Evolutionary conservation across 1,284 basidiomycete genomes (phyloP).

Genomic region (Pholiota adiposa): DNA sequence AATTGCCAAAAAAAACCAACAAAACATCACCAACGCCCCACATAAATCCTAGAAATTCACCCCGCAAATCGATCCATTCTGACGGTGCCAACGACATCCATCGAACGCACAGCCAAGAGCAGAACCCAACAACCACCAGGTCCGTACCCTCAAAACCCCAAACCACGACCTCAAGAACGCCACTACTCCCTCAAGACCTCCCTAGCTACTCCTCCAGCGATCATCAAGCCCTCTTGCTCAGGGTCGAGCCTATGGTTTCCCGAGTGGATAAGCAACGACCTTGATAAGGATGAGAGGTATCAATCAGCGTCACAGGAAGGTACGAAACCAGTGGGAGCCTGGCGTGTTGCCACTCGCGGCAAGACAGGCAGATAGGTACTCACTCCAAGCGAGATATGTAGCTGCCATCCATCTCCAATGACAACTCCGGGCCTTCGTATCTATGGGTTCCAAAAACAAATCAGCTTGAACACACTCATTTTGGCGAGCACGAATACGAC

Average conservation of each 20-base stretch:
- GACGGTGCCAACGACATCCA: no score
- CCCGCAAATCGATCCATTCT: no score
- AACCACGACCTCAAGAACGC: not conserved
- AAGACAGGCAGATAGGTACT: conserved; percentile 16
- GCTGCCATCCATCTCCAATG: conserved; percentile 46
- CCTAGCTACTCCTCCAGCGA: conserved; percentile 41
- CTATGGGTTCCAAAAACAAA: conserved; percentile 24
- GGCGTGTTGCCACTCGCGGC: no score
- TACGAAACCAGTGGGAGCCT: no score
- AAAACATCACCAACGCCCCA: no score
- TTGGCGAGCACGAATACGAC: not conserved
- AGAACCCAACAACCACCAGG: no score
- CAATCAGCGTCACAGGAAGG: no score
- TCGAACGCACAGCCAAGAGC: no score
- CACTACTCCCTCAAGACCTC: conserved; percentile 40
- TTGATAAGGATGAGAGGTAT: conserved; percentile 12
- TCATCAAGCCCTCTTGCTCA: conserved; percentile 37
- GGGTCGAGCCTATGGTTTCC: conserved; percentile 28
- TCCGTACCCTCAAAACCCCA: not conserved
- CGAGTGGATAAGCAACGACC: conserved; percentile 30
- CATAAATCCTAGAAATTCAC: no score
- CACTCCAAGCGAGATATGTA: conserved; percentile 51
- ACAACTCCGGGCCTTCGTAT: conserved; percentile 45
- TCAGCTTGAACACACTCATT: not conserved
- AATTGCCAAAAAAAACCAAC: no score